phyloP scores from a whole-genome alignment of 768 basidiomycete species.

The Tricholoma matsutake region DNA sequence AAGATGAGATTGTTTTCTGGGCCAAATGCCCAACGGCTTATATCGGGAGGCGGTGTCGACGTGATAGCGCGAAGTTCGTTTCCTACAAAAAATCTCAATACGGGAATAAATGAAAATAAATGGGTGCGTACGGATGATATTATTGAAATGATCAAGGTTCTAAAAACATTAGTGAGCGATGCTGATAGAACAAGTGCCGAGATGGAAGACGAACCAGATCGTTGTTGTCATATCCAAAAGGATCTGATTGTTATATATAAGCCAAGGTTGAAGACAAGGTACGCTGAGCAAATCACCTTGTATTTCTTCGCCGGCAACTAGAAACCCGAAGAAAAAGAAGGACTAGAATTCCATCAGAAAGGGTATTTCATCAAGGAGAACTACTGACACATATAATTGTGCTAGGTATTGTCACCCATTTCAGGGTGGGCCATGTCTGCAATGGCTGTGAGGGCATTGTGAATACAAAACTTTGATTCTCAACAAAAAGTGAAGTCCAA shows the following conservation, averaged over 20 bases:
- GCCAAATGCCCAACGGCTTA: slow-evolving; percentile 57
- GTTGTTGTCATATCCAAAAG: slow-evolving; percentile 68
- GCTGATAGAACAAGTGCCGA: slow-evolving; percentile 1
- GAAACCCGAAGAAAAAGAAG: slow-evolving; percentile 72
- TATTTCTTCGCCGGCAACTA: slow-evolving; percentile 73
- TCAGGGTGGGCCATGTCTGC: slow-evolving; percentile 53
- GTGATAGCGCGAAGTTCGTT: slow-evolving; percentile 64
- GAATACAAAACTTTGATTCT: background rate
- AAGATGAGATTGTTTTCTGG: slow-evolving; percentile 58
- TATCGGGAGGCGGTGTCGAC: slow-evolving; percentile 56
- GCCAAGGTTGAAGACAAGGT: slow-evolving; percentile 1
- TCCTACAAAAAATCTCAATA: slow-evolving; percentile 27
- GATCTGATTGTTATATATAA: slow-evolving; percentile 28
- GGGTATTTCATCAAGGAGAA: background rate
- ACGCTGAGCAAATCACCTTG: slow-evolving; percentile 48
- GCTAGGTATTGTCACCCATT: slow-evolving; percentile 65
- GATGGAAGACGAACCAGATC: slow-evolving; percentile 46
- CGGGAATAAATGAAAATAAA: background rate
- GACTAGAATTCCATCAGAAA: slow-evolving; percentile 31
- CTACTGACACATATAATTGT: slow-evolving; percentile 47
- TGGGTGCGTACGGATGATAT: slow-evolving; percentile 50
- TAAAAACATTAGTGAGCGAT: slow-evolving; percentile 12
- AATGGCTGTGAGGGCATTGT: slow-evolving; percentile 46
- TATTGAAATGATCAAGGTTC: slow-evolving; percentile 70
- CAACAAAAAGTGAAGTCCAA: background rate